Percentiles rank a stretch among this genome's conserved stretches.
phyloP scores from a whole-genome alignment of 176 grass and related monocot genomes.

The Echinochloa phyllopogon region DNA sequence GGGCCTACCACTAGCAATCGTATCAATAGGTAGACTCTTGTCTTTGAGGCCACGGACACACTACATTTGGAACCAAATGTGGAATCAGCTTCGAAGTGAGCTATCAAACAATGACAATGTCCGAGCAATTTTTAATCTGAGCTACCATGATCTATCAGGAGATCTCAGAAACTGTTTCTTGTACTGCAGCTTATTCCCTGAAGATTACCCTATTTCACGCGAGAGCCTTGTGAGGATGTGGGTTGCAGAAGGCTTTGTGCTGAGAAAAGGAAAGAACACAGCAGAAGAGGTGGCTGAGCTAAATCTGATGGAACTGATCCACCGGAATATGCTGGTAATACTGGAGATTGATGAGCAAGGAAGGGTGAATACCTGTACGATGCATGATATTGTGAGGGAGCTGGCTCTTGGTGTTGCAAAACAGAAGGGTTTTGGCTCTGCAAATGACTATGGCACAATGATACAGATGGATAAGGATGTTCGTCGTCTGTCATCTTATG shows the following conservation, averaged over 20 bases:
- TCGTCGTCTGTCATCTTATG: slow-evolving; percentile 21
- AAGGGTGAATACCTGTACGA: slow-evolving; percentile 15
- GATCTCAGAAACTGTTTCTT: slow-evolving; percentile 46
- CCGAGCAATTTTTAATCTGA: slow-evolving; percentile 29
- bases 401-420: slow-evolving; percentile 39
- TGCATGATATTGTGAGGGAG: slow-evolving; percentile 48
- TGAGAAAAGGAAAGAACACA: slow-evolving; percentile 23
- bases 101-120: slow-evolving; percentile 34
- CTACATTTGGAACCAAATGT: slow-evolving; percentile 42
- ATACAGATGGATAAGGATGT: slow-evolving; percentile 25
- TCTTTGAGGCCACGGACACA: slow-evolving; percentile 23
- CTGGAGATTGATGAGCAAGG: slow-evolving; percentile 20
- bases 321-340: slow-evolving; percentile 40
- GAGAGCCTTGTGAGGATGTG: slow-evolving; percentile 40
- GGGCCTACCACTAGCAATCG: slow-evolving; percentile 47
- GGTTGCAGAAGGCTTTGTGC: slow-evolving; percentile 50
- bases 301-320: slow-evolving; percentile 44
- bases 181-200: slow-evolving; percentile 44
- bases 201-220: slow-evolving; percentile 18
- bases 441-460: slow-evolving; percentile 30
- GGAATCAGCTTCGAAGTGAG: slow-evolving; percentile 50
- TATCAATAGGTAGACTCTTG: slow-evolving; percentile 52
- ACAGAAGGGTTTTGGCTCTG: slow-evolving; percentile 30
- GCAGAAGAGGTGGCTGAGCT: slow-evolving; percentile 41
- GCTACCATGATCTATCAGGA: slow-evolving; percentile 47